Base-by-base conservation (phyloP, 768 basidiomycete genomes). In the Chlorophyllum brunneum region DNA sequence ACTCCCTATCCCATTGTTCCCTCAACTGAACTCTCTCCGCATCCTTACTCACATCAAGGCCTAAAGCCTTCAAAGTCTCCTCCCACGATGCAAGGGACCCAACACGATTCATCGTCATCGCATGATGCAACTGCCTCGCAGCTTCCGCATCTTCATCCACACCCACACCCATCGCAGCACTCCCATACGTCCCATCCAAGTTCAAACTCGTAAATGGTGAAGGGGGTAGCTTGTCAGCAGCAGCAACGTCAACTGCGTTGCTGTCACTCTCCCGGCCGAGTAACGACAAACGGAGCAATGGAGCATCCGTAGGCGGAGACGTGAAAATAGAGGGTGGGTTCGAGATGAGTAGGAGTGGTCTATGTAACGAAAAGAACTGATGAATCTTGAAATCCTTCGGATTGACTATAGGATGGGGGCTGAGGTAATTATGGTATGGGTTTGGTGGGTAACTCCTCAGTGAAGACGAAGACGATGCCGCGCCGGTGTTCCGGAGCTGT, bases 331-430 rank as follows among this genome's bases (percentile, higher is more conserved):
- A 71, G 0, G 81, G 59, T 0, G 88, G 82, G 55, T 84, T 78
- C 24, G 77, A 70, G 37, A 92, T 74, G 31, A 88, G 78, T 18
- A 92, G 79, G 2, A 92, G 74, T 1, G 90, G 90, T 10, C 90
- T 80, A 60, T 92, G 84, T 27, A 90, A 71, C 2, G 90, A 81
- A 70, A 93, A 92, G 68, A 93, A 92, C 48, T 88, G 86, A 63
- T 92, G 88, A 9, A 91, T 76, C 61, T 83, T 86, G 67, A 87
- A 83, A 58, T 88, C 87, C 56, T 83, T 81, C 9, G 84, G 63
- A 48, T 75, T 80, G 50, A 91, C 60, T 22, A 77, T 58, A 1
- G 83, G 85, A 57, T 88, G 85, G 9, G 70, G 57, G 27, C 46
- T 54, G 42, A 58, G 55, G 39, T 62, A 46, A 20, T 57, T 51